phyloP scores from a whole-genome alignment of 345 rosid species.

The Brassica juncea region DNA sequence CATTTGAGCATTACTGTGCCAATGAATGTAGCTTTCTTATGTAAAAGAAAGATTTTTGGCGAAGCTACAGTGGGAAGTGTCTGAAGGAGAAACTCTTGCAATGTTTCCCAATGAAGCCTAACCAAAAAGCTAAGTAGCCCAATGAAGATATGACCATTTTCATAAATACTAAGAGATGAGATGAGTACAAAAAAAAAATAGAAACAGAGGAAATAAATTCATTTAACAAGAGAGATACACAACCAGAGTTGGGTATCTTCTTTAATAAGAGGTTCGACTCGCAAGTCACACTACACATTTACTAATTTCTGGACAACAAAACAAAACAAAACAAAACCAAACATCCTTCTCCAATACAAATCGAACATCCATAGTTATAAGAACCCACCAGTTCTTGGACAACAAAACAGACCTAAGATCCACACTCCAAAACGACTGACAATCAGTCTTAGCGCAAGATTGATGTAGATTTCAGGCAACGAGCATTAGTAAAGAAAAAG shows the following conservation, averaged over 20 bases:
- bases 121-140: background rate
- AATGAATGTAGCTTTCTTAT: background rate
- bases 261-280: background rate
- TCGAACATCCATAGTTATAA: background rate
- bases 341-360: background rate
- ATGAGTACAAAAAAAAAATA: background rate
- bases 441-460: background rate
- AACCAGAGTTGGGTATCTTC: background rate
- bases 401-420: background rate
- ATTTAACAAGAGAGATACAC: background rate
- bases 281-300: background rate
- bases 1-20: background rate
- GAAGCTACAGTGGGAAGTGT: background rate
- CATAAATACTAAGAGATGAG: background rate
- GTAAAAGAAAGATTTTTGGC: background rate
- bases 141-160: background rate
- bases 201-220: background rate
- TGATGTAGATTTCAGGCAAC: background rate
- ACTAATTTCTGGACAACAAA: background rate
- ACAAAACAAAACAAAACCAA: background rate
- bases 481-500: background rate
- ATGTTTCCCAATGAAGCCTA: background rate
- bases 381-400: background rate
- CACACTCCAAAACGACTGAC: background rate
- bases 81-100: background rate